These are phyloP conservation scores for Paracorniculantispora psalliotae DNA, from an alignment of 2,329 filamentous ascomycete species.

Conservation along the genomic window DNA sequence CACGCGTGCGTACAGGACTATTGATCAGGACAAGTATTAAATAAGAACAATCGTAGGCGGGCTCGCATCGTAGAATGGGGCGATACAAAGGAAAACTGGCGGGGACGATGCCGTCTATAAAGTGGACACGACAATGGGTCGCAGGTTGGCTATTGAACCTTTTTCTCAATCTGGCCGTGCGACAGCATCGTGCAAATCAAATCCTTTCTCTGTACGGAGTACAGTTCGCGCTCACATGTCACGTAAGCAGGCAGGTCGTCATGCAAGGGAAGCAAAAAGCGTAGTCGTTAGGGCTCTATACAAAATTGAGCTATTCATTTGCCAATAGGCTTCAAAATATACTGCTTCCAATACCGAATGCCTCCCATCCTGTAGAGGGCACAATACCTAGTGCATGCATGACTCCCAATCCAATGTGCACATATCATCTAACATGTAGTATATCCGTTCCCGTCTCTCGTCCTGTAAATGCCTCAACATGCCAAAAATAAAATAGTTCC, in stretches of 20 bases:
- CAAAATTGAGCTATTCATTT: neutral
- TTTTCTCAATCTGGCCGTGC: neutral
- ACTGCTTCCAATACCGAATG: neutral
- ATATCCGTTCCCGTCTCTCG: slow-evolving; percentile 6
- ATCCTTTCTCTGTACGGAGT: too few species aligned
- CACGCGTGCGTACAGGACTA: too few species aligned
- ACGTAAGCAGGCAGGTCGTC: too few species aligned
- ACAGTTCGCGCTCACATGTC: too few species aligned
- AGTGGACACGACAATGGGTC: neutral
- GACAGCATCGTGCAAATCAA: too few species aligned
- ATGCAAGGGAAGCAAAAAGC: neutral
- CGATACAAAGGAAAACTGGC: neutral
- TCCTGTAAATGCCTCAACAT: slow-evolving; percentile 12
- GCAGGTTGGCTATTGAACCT: neutral
- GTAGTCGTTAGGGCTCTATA: neutral
- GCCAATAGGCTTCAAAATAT: neutral
- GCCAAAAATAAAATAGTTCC: slow-evolving; percentile 6
- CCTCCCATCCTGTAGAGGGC: neutral
- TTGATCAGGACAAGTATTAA: too few species aligned
- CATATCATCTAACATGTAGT: slow-evolving; percentile 10
- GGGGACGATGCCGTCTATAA: neutral
- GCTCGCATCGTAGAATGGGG: neutral
- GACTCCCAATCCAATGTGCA: neutral
- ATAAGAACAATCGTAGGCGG: neutral
- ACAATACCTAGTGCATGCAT: neutral